A percentile compares a stretch with the other conserved stretches of the same genome.
Evolutionary conservation across 768 basidiomycete genomes (phyloP).

Genomic region (Tricholoma sp.): DNA sequence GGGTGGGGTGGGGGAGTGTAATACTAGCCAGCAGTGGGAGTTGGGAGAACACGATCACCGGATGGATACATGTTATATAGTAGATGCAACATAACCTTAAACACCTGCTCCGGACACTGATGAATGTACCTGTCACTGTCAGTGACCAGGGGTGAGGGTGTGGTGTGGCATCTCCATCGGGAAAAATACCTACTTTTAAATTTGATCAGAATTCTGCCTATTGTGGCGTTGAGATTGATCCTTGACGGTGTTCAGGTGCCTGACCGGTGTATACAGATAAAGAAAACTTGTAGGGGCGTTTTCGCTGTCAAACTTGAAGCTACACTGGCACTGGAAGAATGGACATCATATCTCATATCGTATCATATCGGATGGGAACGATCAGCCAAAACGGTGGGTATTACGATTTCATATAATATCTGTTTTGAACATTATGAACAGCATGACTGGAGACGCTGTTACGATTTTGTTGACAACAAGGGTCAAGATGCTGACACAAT

Average conservation of each 20-base stretch:
- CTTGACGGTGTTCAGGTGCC: not conserved
- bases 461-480: too few species aligned
- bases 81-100: not conserved
- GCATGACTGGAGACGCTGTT: too few species aligned
- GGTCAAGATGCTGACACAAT: not conserved
- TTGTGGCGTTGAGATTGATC: not conserved
- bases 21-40: too few species aligned
- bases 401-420: not conserved
- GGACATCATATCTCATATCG: too few species aligned
- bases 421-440: too few species aligned
- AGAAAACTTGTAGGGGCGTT: not conserved
- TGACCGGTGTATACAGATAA: not conserved
- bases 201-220: not conserved
- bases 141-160: not conserved
- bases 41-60: not conserved
- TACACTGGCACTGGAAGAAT: too few species aligned
- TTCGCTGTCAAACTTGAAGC: not conserved
- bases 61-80: conserved; percentile 1
- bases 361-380: too few species aligned
- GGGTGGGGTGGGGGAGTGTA: not conserved
- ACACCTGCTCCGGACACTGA: not conserved
- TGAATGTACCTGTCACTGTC: not conserved
- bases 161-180: not conserved
- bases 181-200: not conserved
- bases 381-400: too few species aligned